Percentiles rank a stretch among this genome's conserved stretches.
Conservation (phyloP, 768 basidiomycete species). For the Kwoniella dejecticola region DNA sequence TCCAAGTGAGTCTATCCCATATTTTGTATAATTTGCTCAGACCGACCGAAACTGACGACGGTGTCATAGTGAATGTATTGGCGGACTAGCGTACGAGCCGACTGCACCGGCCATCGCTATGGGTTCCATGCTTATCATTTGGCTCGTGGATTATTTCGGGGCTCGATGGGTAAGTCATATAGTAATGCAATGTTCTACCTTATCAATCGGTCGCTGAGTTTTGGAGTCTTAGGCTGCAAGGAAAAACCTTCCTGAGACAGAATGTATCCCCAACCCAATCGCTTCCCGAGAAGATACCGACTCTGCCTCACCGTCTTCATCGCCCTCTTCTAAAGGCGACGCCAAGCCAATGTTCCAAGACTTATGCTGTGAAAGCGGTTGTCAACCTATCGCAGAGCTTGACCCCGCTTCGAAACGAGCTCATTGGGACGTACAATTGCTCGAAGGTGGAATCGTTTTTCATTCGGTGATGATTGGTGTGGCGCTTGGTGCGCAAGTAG, state of each 20-base stretch:
- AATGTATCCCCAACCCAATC: background rate
- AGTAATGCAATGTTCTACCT: background rate
- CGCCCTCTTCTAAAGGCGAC: background rate
- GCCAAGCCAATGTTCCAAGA: slow-evolving; percentile 12
- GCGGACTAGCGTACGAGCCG: slow-evolving; percentile 11
- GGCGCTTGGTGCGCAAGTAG: slow-evolving; percentile 7
- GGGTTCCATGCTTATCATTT: slow-evolving; percentile 14
- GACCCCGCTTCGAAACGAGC: slow-evolving; percentile 13
- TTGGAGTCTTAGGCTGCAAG: background rate
- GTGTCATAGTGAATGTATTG: slow-evolving; percentile 10
- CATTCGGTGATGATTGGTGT: slow-evolving; percentile 18
- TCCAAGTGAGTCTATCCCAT: slow-evolving; percentile 4
- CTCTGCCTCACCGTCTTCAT: background rate
- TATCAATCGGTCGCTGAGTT: background rate
- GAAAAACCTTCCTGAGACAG: background rate
- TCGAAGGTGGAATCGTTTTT: slow-evolving; percentile 13
- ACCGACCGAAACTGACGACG: background rate
- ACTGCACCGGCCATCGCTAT: slow-evolving; percentile 15
- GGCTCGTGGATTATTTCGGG: slow-evolving; percentile 10
- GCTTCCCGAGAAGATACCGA: too few species aligned
- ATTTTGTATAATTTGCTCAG: background rate
- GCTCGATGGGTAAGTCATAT: slow-evolving; percentile 14
- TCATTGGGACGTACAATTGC: slow-evolving; percentile 14
- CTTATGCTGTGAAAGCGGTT: slow-evolving; percentile 10
- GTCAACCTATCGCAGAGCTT: slow-evolving; percentile 3